Evolutionary conservation across 108 stramenopile species (phyloP).

Genomic region (Fragilaria crotonensis): DNA sequence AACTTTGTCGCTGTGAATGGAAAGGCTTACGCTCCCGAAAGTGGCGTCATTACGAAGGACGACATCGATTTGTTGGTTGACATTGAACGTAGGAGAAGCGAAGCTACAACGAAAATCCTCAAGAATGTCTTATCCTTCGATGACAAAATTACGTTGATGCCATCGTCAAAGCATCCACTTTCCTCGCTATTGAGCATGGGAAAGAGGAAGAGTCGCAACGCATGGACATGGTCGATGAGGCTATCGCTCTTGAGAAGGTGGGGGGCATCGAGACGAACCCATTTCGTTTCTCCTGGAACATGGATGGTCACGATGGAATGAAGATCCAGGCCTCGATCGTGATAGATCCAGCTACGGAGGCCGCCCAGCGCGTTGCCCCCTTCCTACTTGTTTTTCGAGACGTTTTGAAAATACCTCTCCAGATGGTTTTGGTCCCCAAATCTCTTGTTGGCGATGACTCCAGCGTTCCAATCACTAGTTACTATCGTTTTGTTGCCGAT

Average conservation of each 20-base stretch:
- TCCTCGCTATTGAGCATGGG: slow-evolving; percentile 9
- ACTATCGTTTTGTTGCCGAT: slow-evolving; percentile 91
- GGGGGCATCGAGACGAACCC: slow-evolving; percentile 28
- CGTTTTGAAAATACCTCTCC: slow-evolving; percentile 55
- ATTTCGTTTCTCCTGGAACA: slow-evolving; percentile 55
- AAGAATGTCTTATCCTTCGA: slow-evolving; percentile 17
- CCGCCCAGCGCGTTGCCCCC: slow-evolving; percentile 82
- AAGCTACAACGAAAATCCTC: slow-evolving; percentile 40
- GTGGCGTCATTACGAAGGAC: slow-evolving; percentile 11
- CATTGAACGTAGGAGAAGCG: slow-evolving; percentile 30
- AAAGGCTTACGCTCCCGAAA: slow-evolving; percentile 17
- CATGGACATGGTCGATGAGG: slow-evolving; percentile 1
- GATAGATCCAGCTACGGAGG: slow-evolving; percentile 83
- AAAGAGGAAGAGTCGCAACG: slow-evolving; percentile 2
- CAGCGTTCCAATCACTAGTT: slow-evolving; percentile 79
- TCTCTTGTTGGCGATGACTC: slow-evolving; percentile 49
- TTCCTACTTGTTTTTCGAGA: slow-evolving; percentile 73
- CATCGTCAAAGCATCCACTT: slow-evolving; percentile 22
- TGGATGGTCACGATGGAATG: slow-evolving; percentile 12
- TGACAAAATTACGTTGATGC: slow-evolving; percentile 12
- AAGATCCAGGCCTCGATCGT: slow-evolving; percentile 63
- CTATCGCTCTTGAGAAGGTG: slow-evolving; percentile 13
- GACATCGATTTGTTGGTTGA: slow-evolving; percentile 61
- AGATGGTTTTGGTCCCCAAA: slow-evolving; percentile 59
- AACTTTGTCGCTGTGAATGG: slow-evolving; percentile 45